Evolutionary conservation across 2,329 filamentous ascomycete species (phyloP).

Genomic region (Peltaster fructicola): DNA sequence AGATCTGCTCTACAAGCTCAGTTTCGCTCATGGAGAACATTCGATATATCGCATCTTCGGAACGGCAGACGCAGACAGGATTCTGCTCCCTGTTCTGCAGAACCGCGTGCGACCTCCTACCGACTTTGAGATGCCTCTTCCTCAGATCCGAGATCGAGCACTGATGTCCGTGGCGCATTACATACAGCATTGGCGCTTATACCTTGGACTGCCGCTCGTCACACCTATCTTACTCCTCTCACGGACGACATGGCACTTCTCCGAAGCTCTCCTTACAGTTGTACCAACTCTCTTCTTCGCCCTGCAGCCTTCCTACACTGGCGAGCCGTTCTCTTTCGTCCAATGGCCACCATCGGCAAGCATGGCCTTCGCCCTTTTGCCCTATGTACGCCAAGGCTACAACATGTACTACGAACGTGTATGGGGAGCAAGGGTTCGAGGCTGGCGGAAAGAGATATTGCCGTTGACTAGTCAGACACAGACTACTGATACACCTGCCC

Average conservation of each 20-base stretch:
- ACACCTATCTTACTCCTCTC: conserved; percentile 51
- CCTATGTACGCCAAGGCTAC: conserved; percentile 48
- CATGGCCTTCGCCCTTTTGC: conserved; percentile 47
- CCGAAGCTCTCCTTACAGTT: conserved; percentile 45
- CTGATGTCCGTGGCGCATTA: conserved; percentile 10
- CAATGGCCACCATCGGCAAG: conserved; percentile 49
- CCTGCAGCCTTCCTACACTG: conserved; percentile 29
- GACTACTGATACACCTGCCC: conserved; percentile 17
- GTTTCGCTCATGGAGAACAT: conserved; percentile 36
- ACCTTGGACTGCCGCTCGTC: conserved; percentile 48
- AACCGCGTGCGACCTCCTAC: conserved; percentile 9
- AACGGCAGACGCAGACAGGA: conserved; percentile 37
- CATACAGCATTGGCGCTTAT: conserved; percentile 31
- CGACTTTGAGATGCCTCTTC: conserved; percentile 5
- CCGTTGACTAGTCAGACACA: conserved; percentile 29
- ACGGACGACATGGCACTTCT: conserved; percentile 42
- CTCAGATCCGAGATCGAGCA: conserved; percentile 17
- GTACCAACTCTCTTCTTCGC: conserved; percentile 45
- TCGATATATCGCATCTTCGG: conserved; percentile 51
- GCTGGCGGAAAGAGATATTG: conserved; percentile 46
- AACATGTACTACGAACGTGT: conserved; percentile 42
- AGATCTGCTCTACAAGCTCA: conserved; percentile 8
- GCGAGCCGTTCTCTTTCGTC: conserved; percentile 32
- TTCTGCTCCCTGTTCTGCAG: conserved; percentile 28
- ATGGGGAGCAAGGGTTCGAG: conserved; percentile 39